Evolutionary conservation across 2,329 filamentous ascomycete species (phyloP).

Genomic region (Acrocalymma vagum): DNA sequence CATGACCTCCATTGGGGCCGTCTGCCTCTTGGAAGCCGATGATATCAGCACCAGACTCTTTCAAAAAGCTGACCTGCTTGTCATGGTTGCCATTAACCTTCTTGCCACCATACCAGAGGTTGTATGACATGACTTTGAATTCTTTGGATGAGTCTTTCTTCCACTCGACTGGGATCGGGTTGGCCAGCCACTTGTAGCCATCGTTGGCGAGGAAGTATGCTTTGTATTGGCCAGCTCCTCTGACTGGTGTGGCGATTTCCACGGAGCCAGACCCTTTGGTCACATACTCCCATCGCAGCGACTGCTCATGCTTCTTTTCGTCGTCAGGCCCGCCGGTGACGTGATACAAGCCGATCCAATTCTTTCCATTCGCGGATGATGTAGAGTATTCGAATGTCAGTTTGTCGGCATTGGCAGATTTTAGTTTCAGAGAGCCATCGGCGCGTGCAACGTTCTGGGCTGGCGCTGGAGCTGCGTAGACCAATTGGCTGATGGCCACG

Average conservation of each 20-base stretch:
- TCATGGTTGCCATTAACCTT: constrained; percentile 16
- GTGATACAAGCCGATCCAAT: constrained; percentile 18
- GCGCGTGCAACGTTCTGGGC: too few relatives aligned
- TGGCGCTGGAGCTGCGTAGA: too few relatives aligned
- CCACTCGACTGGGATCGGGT: constrained; percentile 9
- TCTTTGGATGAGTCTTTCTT: constrained; percentile 3
- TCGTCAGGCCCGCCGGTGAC: constrained; percentile 7
- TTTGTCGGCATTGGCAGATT: constrained; percentile 1
- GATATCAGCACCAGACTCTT: constrained; percentile 6
- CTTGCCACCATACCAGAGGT: constrained; percentile 14
- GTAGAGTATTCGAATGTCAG: constrained; percentile 13
- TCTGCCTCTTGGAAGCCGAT: constrained; percentile 16
- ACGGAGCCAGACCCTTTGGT: constrained; percentile 5
- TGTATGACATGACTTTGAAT: constrained; percentile 11
- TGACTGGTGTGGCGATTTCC: constrained; percentile 6
- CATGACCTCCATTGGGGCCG: constrained; percentile 7
- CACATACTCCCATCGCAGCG: constrained; percentile 11
- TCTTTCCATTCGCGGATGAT: constrained; percentile 8
- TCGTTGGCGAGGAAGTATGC: constrained; percentile 16
- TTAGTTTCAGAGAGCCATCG: constrained; percentile 5
- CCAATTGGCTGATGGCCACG: too few relatives aligned
- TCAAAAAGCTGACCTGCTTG: constrained; percentile 15
- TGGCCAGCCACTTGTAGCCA: constrained; percentile 13
- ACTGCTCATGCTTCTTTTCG: constrained; percentile 7
- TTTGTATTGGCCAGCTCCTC: constrained; percentile 14